Base-by-base conservation (phyloP, 345 rosid genomes). In the Dipteronia dyeriana region DNA sequence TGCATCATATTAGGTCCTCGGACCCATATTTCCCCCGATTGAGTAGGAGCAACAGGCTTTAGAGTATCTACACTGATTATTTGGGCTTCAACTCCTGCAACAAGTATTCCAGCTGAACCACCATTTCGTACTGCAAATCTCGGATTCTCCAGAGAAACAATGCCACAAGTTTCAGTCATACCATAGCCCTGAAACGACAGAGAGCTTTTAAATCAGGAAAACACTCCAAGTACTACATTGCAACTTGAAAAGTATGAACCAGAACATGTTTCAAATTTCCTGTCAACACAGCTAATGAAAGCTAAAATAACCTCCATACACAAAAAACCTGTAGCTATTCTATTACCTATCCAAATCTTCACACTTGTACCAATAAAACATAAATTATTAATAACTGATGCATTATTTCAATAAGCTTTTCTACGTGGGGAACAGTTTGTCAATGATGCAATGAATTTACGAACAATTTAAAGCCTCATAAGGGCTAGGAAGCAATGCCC, bases 1-100 rank as follows among this genome's bases (percentile, higher is more conserved):
- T 74, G 84, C 97, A 90, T 96, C 94, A 92, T 87, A 82, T 92
- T 96, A 51, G 93, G 91, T 22, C 99, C 98, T 66, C 98, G 91
- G 80, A 90, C 93, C 94, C 91, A 92, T 29, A 92, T 85, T 84
- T 96, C 99, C 1, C 99, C 98, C 5, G 79, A 7, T 45, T 92
- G 94, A 59, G 77, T 89, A 19, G 97, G 99, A 80, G 97, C 93
- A 64, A 91, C 94, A 78, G 87, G 87, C 83, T 89, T 91, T 69
- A 68, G 83, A 39, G 84, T 80, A 49, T 92, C 94, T 22, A 86
- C 83, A 79, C 91, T 80, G 43, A 96, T 78, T 75, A 96, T 84
- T 73, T 88, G 90, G 8, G 97, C 86, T 85, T 96, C 97, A 80
- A 96, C 73, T 63, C 93, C 92, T 9, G 99, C 61, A 77, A 23